A percentile compares a stretch with the other conserved stretches of the same genome.
phyloP scores from a whole-genome alignment of 257 asterid species.

The Ilex asprella region DNA sequence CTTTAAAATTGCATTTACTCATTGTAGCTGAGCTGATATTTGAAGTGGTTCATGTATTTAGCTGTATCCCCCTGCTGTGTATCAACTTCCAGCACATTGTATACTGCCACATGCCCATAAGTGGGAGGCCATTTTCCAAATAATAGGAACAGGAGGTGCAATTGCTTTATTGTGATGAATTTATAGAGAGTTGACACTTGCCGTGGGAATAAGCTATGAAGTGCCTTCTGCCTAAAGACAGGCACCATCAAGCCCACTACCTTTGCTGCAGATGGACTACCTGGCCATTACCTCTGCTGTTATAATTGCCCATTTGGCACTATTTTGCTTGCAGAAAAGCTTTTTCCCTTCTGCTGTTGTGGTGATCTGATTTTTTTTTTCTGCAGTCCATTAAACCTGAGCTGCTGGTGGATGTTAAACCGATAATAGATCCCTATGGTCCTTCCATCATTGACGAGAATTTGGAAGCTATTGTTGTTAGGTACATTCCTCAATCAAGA shows the following conservation, averaged over 20 bases:
- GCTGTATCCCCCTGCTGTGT: not conserved
- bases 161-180: too few species aligned
- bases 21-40: not conserved
- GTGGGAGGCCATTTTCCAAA: too few species aligned
- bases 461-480: slow-evolving; percentile 91
- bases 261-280: not conserved
- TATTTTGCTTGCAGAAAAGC: not conserved
- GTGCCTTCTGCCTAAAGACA: slow-evolving; percentile 7
- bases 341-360: slow-evolving; percentile 5
- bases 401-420: slow-evolving; percentile 69
- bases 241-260: not conserved
- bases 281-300: too few species aligned
- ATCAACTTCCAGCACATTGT: too few species aligned
- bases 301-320: too few species aligned
- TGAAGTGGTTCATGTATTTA: not conserved
- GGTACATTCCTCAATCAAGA: slow-evolving; percentile 29
- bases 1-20: not conserved
- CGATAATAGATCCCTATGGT: slow-evolving; percentile 84
- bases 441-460: slow-evolving; percentile 71
- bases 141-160: too few species aligned
- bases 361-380: slow-evolving; percentile 5
- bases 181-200: too few species aligned
- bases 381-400: slow-evolving; percentile 69
- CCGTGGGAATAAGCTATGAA: too few species aligned
- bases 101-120: too few species aligned